Base-by-base conservation (phyloP, 2,329 filamentous ascomycete genomes). In the Parascedosporium putredinis region DNA sequence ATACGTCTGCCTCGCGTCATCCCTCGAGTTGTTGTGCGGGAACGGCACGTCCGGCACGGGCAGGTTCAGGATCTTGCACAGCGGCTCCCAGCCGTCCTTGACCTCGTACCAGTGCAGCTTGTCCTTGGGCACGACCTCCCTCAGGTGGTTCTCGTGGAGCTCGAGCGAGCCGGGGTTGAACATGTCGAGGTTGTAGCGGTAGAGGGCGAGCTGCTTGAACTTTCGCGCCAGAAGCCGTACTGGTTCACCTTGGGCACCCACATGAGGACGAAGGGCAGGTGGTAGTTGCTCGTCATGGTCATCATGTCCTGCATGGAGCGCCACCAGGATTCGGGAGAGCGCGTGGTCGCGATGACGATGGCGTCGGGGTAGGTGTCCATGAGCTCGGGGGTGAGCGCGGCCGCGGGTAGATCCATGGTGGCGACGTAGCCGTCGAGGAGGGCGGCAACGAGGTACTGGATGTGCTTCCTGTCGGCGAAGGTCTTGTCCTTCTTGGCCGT, bases 331-430 rank as follows among this genome's bases (percentile, higher is more conserved):
- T 57, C 56, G 40, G 64, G 58, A 51, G 67, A 62, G 46, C 68
- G 61, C 1, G 64, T 67, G 12, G 69, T 72, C 53, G 63, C 67
- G 49, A 76, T 67, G 25, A 76, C 71, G 48, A 69, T 65, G 16
- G 73, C 72, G 33, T 74, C 65, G 0, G 73, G 73, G 54, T 73
- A 75, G 29, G 74, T 58, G 33, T 68, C 64, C 57, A 76, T 60
- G 49, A 75, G 62, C 53, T 76, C 71, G 36, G 68, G 66, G 18
- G 62, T 66, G 14, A 75, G 64, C 18, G 66, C 57, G 29, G 55
- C 63, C 3, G 65, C 64, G 2, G 73, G 73, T 25, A 66, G 60
- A 56, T 76, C 73, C 59, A 65, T 64, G 47, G 60, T 64, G 29
- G 63, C 64, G 45, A 62, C 60, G 54, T 68, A 59, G 54, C 65